Conservation (phyloP, 352 stramenopile genomes). For the Phytophthora sojae region DNA sequence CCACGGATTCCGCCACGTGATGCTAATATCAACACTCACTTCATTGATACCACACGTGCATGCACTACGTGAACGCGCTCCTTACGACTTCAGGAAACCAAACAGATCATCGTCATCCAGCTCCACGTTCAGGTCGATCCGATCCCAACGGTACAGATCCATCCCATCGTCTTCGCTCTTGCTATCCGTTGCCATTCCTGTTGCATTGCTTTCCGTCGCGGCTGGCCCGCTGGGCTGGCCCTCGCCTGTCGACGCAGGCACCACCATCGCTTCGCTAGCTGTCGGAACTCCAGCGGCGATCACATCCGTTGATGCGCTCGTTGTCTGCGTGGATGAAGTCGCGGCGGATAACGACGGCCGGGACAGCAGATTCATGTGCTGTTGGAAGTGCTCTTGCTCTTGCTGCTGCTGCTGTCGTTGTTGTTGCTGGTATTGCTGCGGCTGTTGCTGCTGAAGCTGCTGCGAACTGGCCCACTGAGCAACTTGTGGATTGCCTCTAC, state of each 20-base stretch:
- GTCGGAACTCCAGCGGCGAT: not conserved
- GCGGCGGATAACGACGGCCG: constrained; percentile 29
- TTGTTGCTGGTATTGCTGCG: constrained; percentile 22
- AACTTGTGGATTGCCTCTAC: constrained; percentile 18
- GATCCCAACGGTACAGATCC: constrained; percentile 82
- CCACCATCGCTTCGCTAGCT: constrained; percentile 14
- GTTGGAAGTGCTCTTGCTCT: constrained; percentile 29
- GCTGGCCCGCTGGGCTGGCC: constrained; percentile 5
- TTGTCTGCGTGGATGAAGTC: constrained; percentile 21
- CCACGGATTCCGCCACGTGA: constrained; percentile 13
- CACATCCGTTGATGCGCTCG: constrained; percentile 13
- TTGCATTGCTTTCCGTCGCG: constrained; percentile 13
- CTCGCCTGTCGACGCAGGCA: constrained; percentile 9
- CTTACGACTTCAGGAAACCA: constrained; percentile 84
- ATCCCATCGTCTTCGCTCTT: constrained; percentile 62
- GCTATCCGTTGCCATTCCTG: constrained; percentile 24
- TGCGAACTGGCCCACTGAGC: constrained; percentile 21
- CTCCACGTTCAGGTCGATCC: constrained; percentile 84
- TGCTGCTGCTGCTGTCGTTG: constrained; percentile 23
- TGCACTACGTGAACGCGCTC: constrained; percentile 28
- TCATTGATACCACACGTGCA: constrained; percentile 39
- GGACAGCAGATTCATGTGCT: constrained; percentile 29
- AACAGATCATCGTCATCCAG: constrained; percentile 90
- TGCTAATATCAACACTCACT: constrained; percentile 24
- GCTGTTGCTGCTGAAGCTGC: constrained; percentile 35